phyloP scores from a whole-genome alignment of 805 yeast genomes.

The Candida pseudoglaebosa region DNA sequence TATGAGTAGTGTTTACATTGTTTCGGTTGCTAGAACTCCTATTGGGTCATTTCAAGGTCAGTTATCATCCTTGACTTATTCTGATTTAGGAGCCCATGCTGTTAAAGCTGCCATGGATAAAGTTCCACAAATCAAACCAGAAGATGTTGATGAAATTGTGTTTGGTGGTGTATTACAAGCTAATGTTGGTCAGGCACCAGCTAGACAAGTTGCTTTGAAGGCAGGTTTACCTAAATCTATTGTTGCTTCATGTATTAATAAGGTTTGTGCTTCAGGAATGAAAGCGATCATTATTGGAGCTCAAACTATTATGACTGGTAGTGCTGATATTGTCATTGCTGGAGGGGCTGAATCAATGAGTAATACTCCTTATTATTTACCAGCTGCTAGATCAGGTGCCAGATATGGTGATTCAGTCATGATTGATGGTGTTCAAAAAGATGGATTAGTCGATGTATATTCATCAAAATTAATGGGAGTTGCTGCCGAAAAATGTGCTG shows the following conservation, averaged over 20 bases:
- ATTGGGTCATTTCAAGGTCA: constrained; percentile 91
- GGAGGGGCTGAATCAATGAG: constrained; percentile 99
- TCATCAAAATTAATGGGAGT: constrained; percentile 90
- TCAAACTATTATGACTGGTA: constrained; percentile 82
- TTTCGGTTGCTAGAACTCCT: constrained; percentile 90
- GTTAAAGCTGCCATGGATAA: constrained; percentile 83
- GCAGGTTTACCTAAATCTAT: constrained; percentile 81
- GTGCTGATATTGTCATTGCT: constrained; percentile 88
- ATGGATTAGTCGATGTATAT: constrained; percentile 92
- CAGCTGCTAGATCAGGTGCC: constrained; percentile 81
- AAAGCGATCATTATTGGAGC: constrained; percentile 89
- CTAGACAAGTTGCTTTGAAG: constrained; percentile 91
- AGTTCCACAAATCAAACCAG: constrained; percentile 75
- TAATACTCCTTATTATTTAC: constrained; percentile 89
- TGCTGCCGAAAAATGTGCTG: constrained; percentile 95
- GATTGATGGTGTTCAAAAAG: constrained; percentile 88
- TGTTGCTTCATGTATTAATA: constrained; percentile 88
- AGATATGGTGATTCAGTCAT: constrained; percentile 79
- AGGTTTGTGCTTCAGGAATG: constrained; percentile 96
- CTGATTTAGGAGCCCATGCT: constrained; percentile 89
- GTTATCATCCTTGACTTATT: constrained; percentile 67
- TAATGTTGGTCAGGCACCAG: constrained; percentile 95
- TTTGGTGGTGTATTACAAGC: constrained; percentile 94
- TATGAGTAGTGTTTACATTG: constrained; percentile 68
- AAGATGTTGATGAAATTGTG: constrained; percentile 80